Evolutionary conservation across 148 eudicot species (phyloP).

Genomic region (Camellia granthamiana): DNA sequence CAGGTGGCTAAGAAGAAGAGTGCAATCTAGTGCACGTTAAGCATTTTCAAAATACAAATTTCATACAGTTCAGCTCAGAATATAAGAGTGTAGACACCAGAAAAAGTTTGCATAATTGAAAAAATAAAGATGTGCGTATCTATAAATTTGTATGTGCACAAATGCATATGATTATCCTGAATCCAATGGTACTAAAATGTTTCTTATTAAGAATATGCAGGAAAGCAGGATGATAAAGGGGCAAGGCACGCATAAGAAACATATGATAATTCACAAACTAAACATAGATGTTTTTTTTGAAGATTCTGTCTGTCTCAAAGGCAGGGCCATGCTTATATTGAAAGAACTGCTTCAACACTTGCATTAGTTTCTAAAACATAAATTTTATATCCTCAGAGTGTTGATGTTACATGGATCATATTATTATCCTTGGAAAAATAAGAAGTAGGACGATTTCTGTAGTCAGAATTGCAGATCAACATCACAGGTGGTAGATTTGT

Average conservation of each 20-base stretch:
- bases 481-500: background rate
- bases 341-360: background rate
- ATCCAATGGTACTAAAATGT: constrained; percentile 5
- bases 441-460: background rate
- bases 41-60: background rate
- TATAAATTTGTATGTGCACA: background rate
- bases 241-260: background rate
- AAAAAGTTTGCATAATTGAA: background rate
- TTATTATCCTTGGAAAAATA: no score
- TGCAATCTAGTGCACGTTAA: background rate
- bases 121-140: background rate
- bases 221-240: background rate
- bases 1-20: background rate
- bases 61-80: background rate
- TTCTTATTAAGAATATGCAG: background rate
- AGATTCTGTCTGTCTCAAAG: background rate
- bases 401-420: no score
- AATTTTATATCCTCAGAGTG: background rate
- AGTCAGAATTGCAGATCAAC: background rate
- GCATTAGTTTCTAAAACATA: background rate
- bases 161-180: background rate
- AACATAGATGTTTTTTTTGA: background rate
- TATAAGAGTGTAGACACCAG: background rate
- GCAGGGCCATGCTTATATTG: background rate
- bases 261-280: background rate